A percentile compares a stretch with the other conserved stretches of the same genome.
Conservation (phyloP, 2,329 filamentous ascomycete species). For the Monosporascus sp. region DNA sequence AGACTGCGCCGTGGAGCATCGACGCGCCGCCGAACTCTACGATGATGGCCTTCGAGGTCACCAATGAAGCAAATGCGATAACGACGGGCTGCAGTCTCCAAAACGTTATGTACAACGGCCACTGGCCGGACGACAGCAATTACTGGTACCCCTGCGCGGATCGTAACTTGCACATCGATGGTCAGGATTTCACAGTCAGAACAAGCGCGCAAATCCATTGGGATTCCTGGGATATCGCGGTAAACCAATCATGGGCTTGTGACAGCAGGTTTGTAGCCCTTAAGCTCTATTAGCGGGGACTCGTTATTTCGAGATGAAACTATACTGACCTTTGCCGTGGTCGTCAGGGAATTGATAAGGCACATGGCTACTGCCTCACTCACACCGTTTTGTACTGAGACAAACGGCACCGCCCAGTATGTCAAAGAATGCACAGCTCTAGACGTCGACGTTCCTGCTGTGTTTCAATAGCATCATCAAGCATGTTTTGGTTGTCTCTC, state of each 20-base stretch:
- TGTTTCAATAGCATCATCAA: constrained; percentile 3
- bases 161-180: constrained; percentile 6
- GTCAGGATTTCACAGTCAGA: constrained; percentile 8
- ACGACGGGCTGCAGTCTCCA: constrained; percentile 9
- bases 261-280: not conserved
- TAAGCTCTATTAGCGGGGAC: not conserved
- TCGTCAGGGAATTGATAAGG: not conserved
- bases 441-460: constrained; percentile 11
- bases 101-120: constrained; percentile 6
- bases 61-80: constrained; percentile 11
- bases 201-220: constrained; percentile 8
- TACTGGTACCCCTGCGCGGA: constrained; percentile 13
- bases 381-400: constrained; percentile 16
- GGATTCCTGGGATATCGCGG: not conserved
- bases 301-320: not conserved
- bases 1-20: constrained; percentile 1
- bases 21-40: constrained; percentile 11
- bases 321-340: not conserved
- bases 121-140: constrained; percentile 10
- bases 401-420: constrained; percentile 11
- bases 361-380: constrained; percentile 15
- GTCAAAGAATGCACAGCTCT: constrained; percentile 18
- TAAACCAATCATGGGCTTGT: not conserved
- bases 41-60: constrained; percentile 11
- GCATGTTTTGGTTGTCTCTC: not conserved